A percentile compares a stretch with the other conserved stretches of the same genome.
Conservation (phyloP, 371 early-diverging fungal species). For the Apophysomyces trapeziformis region DNA sequence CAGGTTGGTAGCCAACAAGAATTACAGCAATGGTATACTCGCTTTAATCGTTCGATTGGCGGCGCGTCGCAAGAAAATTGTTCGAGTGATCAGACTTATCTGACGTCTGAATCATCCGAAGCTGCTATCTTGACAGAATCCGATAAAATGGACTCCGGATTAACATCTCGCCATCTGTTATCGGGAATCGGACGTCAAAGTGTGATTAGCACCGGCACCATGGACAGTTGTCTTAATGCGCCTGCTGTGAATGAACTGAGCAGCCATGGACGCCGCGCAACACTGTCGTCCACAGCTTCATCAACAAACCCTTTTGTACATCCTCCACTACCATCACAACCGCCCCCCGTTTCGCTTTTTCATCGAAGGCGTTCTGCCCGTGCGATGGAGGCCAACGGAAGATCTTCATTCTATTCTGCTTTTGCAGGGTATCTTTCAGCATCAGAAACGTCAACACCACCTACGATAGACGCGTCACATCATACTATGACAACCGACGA, state of each 20-base stretch:
- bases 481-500: neutral
- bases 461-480: neutral
- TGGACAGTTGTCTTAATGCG: slow-evolving; percentile 17
- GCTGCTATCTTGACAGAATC: neutral
- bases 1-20: slow-evolving; percentile 54
- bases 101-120: neutral
- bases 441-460: neutral
- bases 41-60: slow-evolving; percentile 31
- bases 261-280: neutral
- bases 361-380: neutral
- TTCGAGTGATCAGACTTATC: slow-evolving; percentile 3
- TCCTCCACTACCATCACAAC: neutral
- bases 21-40: slow-evolving; percentile 47
- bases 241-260: slow-evolving; percentile 7
- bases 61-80: neutral
- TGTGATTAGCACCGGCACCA: slow-evolving; percentile 13
- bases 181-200: slow-evolving; percentile 15
- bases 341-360: neutral
- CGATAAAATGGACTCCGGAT: slow-evolving; percentile 1
- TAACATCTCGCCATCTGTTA: slow-evolving; percentile 7
- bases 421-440: neutral
- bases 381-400: neutral
- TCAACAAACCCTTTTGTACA: neutral
- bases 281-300: neutral
- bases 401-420: slow-evolving; percentile 1